A percentile compares a stretch with the other conserved stretches of the same genome.
These are phyloP conservation scores for Penicillium freii DNA, from an alignment of 2,329 filamentous ascomycete species.

Conservation along the genomic window DNA sequence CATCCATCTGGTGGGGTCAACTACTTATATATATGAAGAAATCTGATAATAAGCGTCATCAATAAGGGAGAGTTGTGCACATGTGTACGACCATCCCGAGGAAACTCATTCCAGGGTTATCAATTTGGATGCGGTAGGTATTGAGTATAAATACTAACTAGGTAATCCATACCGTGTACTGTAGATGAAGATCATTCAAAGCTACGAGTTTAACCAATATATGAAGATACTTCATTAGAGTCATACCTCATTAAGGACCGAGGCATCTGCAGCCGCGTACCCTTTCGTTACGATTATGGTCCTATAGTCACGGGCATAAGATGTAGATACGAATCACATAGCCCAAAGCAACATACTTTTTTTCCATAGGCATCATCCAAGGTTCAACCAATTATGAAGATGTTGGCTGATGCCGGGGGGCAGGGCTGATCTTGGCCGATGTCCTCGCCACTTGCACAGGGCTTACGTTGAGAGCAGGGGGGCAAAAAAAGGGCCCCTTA, in stretches of 20 bases:
- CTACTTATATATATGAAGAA: not conserved
- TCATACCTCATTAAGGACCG: no score
- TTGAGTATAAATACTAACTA: no score
- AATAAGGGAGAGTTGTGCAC: not conserved
- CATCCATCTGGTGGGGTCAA: not conserved
- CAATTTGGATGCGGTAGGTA: no score
- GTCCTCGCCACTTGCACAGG: conserved; percentile 11
- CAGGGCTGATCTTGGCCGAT: conserved; percentile 1
- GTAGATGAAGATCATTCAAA: no score
- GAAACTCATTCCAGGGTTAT: no score
- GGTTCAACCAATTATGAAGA: conserved; percentile 7
- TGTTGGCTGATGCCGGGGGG: not conserved
- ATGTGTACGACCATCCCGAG: no score
- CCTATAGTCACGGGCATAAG: not conserved
- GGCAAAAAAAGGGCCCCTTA: not conserved
- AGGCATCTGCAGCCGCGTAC: not conserved
- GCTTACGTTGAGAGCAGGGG: not conserved
- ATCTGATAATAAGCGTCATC: not conserved
- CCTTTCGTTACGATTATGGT: not conserved
- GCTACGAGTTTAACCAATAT: no score
- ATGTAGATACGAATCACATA: not conserved
- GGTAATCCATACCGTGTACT: no score
- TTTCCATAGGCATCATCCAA: not conserved
- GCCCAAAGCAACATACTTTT: not conserved
- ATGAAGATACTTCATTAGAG: no score